Evolutionary conservation across 2,329 filamentous ascomycete species (phyloP), one percentile per base, ranked within the genome.

Genomic region (Aspergillus chevalieri): DNA sequence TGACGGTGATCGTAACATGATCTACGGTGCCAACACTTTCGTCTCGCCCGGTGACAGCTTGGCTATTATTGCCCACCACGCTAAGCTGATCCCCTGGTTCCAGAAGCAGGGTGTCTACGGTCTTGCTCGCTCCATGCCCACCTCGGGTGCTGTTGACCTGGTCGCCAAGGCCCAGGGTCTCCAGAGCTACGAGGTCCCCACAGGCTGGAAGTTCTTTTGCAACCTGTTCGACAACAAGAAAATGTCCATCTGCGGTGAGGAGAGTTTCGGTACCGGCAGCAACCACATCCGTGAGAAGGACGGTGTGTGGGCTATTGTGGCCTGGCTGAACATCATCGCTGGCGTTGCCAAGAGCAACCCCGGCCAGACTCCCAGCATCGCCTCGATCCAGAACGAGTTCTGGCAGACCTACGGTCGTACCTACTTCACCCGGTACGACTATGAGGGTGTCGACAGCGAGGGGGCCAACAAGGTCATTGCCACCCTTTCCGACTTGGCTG

Each of bases 221-320:
- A 89, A 90, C 62, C 81, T 96, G 51, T 95, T 96, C 64, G 91
- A 96, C 66, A 86, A 89, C 57, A 79, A 95, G 74, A 95, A 95
- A 80, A 86, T 96, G 66, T 95, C 93, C 65, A 98, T 98, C 69
- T 98, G 93, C 67, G 93, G 93, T 51, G 93, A 98, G 75, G 93
- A 98, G 80, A 93, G 87, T 57, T 98, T 98, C 71, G 93, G 93
- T 59, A 98, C 93, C 9, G 93, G 93, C 36, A 95, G 88, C 73
- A 96, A 98, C 78, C 93, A 98, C 74, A 95, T 98, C 66, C 89
- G 93, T 61, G 93, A 98, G 78, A 98, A 98, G 82, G 93, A 98
- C 66, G 93, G 93, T 54, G 81, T 98, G 39, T 98, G 93, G 93
- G 93, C 93, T 52, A 82, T 98, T 54, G 87, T 96, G 47, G 93